A percentile compares a stretch with the other conserved stretches of the same genome.
Conservation (phyloP, 768 basidiomycete genomes). For the Pleurotus giganteus region DNA sequence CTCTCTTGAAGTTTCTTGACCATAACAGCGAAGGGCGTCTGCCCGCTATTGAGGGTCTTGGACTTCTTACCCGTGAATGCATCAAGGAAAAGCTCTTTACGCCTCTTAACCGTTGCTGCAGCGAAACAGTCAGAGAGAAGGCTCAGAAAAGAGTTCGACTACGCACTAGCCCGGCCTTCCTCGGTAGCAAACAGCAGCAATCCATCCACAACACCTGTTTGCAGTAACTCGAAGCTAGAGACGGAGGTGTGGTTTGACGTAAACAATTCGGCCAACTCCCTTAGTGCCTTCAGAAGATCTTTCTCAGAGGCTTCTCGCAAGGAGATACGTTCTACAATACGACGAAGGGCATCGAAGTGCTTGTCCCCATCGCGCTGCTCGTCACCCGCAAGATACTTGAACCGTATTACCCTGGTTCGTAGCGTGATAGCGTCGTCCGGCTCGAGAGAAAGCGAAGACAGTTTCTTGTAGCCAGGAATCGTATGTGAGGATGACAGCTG, state of each 20-base stretch:
- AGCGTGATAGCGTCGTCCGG: constrained; percentile 91
- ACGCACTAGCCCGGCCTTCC: constrained; percentile 55
- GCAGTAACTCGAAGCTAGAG: constrained; percentile 93
- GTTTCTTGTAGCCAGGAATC: constrained; percentile 66
- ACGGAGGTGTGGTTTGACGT: constrained; percentile 72
- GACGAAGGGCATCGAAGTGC: constrained; percentile 60
- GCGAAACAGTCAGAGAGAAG: constrained; percentile 9
- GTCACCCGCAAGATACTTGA: constrained; percentile 68
- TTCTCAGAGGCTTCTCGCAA: constrained; percentile 56
- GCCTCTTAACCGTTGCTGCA: constrained; percentile 59
- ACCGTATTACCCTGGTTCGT: constrained; percentile 86
- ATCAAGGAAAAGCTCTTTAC: constrained; percentile 79
- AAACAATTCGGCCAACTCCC: constrained; percentile 80
- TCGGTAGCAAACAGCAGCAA: constrained; percentile 81
- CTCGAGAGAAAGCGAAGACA: constrained; percentile 67
- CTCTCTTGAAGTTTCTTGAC: constrained; percentile 97
- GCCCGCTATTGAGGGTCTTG: constrained; percentile 39
- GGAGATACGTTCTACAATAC: constrained; percentile 65
- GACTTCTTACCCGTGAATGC: constrained; percentile 62
- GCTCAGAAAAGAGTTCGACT: neutral
- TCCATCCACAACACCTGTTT: constrained; percentile 90
- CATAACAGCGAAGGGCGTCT: constrained; percentile 68
- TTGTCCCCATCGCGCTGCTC: constrained; percentile 57
- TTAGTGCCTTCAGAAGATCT: constrained; percentile 57
- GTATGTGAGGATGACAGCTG: constrained; percentile 33